These are phyloP conservation scores for Penicillium olsonii DNA, from an alignment of 2,329 filamentous ascomycete genomes.

Conservation along the genomic window DNA sequence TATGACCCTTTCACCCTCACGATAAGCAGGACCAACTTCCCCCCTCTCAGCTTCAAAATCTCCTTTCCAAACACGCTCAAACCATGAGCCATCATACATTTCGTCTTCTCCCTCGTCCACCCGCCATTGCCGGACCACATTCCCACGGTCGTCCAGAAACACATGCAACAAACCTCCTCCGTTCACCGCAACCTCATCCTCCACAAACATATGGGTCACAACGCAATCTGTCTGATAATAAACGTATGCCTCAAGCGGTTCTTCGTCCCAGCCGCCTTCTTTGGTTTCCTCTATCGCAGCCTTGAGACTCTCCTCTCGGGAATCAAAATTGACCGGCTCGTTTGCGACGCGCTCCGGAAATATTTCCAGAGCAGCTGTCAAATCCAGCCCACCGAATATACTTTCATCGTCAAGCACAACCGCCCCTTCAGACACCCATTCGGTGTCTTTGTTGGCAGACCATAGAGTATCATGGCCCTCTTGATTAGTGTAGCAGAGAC, in stretches of 20 bases:
- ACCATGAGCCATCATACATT: constrained; percentile 5
- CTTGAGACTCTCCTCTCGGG: constrained; percentile 1
- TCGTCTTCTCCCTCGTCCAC: constrained; percentile 1
- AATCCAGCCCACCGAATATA: constrained; percentile 6
- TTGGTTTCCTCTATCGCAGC: not conserved
- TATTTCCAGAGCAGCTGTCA: constrained; percentile 8
- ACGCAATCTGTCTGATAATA: constrained; percentile 3
- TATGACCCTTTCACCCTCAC: constrained; percentile 3
- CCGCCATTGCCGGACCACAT: constrained; percentile 9
- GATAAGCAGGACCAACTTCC: constrained; percentile 8
- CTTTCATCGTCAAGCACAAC: constrained; percentile 6
- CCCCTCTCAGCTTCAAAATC: not conserved
- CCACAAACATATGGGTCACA: constrained; percentile 9
- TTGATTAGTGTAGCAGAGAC: constrained; percentile 9
- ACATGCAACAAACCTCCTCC: constrained; percentile 7
- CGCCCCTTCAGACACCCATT: constrained; percentile 1
- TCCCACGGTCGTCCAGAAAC: constrained; percentile 10
- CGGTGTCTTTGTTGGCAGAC: not conserved
- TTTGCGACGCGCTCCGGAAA: constrained; percentile 10
- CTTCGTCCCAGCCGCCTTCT: not conserved
- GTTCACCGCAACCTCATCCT: constrained; percentile 9
- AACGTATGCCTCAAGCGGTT: not conserved
- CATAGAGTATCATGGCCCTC: constrained; percentile 7
- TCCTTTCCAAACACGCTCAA: constrained; percentile 1
- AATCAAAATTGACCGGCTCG: too few relatives aligned